Percentiles rank a stretch among this genome's conserved stretches.
phyloP scores from a whole-genome alignment of 2,329 filamentous ascomycete species.

The Didymella glomerata region DNA sequence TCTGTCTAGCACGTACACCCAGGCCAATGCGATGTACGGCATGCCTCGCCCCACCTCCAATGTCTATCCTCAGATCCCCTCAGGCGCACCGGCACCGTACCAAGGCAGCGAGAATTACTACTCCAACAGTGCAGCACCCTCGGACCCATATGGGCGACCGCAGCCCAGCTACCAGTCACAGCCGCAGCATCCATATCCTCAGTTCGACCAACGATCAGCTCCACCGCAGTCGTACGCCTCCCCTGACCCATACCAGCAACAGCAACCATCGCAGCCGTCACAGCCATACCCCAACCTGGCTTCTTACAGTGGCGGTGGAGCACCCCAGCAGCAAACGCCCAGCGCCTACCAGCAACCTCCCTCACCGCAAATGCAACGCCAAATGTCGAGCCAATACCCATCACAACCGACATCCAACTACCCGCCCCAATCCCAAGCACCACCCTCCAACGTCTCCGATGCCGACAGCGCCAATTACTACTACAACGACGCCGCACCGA shows the following conservation, averaged over 20 bases:
- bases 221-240: constrained; percentile 39
- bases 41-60: constrained; percentile 60
- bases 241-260: constrained; percentile 47
- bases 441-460: constrained; percentile 44
- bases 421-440: constrained; percentile 48
- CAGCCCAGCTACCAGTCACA: constrained; percentile 61
- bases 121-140: constrained; percentile 66
- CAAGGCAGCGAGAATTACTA: constrained; percentile 83
- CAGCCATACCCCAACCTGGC: constrained; percentile 48
- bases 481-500: constrained; percentile 40
- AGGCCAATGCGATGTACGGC: constrained; percentile 64
- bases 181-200: constrained; percentile 52
- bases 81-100: constrained; percentile 38
- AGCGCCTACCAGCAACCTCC: constrained; percentile 44
- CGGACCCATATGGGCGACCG: constrained; percentile 59
- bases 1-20: constrained; percentile 88
- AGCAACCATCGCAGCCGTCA: constrained; percentile 46
- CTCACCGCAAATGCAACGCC: constrained; percentile 51
- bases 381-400: constrained; percentile 46
- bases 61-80: constrained; percentile 74
- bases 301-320: constrained; percentile 29
- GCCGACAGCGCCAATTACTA: constrained; percentile 47
- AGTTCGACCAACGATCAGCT: constrained; percentile 47
- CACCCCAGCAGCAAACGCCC: constrained; percentile 36
- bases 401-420: constrained; percentile 43